Percentiles rank a stretch among this genome's conserved stretches.
Evolutionary conservation across 1,284 basidiomycete genomes (phyloP).

Genomic region (Rugosomyces carneus): DNA sequence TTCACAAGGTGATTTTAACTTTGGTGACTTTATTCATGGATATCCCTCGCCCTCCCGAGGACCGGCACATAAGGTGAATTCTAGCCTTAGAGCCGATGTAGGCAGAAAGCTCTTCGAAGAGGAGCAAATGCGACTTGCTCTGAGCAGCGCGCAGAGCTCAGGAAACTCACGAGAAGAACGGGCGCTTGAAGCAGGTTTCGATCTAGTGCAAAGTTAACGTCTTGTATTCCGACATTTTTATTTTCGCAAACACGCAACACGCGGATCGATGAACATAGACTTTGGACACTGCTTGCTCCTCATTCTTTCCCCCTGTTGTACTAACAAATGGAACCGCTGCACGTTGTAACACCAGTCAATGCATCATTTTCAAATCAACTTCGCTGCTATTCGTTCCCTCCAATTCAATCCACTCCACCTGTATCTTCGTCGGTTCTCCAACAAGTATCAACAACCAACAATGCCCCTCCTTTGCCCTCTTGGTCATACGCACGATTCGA

Average conservation of each 20-base stretch:
- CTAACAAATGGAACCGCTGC: conserved; percentile 29
- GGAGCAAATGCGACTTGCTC: conserved; percentile 42
- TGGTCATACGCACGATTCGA: conserved; percentile 12
- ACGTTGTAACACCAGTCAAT: conserved; percentile 33
- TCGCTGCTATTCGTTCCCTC: conserved; percentile 19
- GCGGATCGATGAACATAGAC: conserved; percentile 22
- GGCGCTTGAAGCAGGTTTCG: conserved; percentile 41
- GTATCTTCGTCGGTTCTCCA: conserved; percentile 13
- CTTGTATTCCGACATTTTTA: conserved; percentile 6
- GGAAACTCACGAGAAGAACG: conserved; percentile 24
- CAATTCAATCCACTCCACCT: conserved; percentile 9
- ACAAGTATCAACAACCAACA: conserved; percentile 15
- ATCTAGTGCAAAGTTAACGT: conserved; percentile 38
- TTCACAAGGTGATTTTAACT: conserved; percentile 43
- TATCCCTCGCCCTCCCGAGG: conserved; percentile 52
- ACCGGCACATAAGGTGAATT: conserved; percentile 32
- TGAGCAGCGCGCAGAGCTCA: conserved; percentile 19
- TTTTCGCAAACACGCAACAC: conserved; percentile 8
- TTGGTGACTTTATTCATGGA: conserved; percentile 67
- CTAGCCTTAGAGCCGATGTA: conserved; percentile 51
- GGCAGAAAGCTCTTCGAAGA: conserved; percentile 68
- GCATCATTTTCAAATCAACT: conserved; percentile 17
- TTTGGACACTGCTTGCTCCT: conserved; percentile 10
- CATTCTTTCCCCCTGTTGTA: conserved; percentile 25
- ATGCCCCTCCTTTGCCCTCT: conserved; percentile 13